phyloP scores from a whole-genome alignment of 2,329 filamentous ascomycete species.

The Diaporthe sp. region DNA sequence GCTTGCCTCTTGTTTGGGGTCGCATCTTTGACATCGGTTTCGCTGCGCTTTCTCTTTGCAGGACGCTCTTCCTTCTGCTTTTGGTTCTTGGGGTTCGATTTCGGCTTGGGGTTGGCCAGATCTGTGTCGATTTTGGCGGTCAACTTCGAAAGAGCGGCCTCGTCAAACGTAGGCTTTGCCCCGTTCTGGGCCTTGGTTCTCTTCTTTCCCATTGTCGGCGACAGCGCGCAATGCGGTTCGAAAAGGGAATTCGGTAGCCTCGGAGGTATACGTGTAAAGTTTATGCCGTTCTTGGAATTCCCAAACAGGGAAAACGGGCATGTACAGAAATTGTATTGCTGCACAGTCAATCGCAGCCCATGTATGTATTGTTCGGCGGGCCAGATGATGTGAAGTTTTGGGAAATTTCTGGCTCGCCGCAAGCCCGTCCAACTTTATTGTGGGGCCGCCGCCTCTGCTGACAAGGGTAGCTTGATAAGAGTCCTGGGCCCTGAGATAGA shows the following conservation, averaged over 20 bases:
- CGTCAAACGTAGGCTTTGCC: constrained; percentile 56
- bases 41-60: constrained; percentile 53
- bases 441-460: constrained; percentile 21
- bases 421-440: constrained; percentile 39
- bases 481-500: constrained; percentile 26
- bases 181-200: constrained; percentile 52
- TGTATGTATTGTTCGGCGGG: neutral
- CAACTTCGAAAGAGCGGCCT: constrained; percentile 63
- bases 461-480: constrained; percentile 31
- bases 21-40: constrained; percentile 47
- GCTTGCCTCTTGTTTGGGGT: constrained; percentile 47
- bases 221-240: neutral
- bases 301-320: neutral
- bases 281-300: neutral
- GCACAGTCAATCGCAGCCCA: constrained; percentile 3
- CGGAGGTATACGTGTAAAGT: neutral
- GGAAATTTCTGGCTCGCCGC: constrained; percentile 36
- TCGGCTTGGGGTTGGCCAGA: constrained; percentile 54
- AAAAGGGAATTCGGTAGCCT: neutral
- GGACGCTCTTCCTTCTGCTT: constrained; percentile 28
- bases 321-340: neutral
- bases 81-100: constrained; percentile 40
- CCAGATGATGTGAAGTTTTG: constrained; percentile 32
- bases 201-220: constrained; percentile 44
- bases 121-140: constrained; percentile 69